Evolutionary conservation across 2,329 filamentous ascomycete genomes (phyloP), one percentile per base, ranked within the genome.

Genomic region (Sporothrix inflata): DNA sequence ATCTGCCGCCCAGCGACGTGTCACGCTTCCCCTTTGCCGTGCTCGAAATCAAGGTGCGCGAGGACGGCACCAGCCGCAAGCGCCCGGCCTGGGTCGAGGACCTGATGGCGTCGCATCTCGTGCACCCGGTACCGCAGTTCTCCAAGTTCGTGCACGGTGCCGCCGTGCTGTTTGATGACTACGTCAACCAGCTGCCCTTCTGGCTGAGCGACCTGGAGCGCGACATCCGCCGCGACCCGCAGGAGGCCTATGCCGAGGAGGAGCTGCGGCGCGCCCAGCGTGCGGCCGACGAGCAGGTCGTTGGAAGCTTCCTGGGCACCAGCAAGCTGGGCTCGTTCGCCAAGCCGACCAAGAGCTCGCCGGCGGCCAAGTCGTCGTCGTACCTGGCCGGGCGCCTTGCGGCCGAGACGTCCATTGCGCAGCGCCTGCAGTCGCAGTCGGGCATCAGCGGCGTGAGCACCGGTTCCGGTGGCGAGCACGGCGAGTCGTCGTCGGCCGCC

Each of bases 61-160:
- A 92, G 73, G 87, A 88, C 74, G 84, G 53, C 27, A 47, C 83
- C 69, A 55, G 55, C 45, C 87, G 89, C 76, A 94, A 93, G 81
- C 89, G 90, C 71, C 91, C 92, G 4, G 88, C 91, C 75, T 99
- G 96, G 96, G 86, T 98, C 45, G 89, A 94, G 76, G 96, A 99
- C 76, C 84, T 99, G 76, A 98, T 97, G 89, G 87, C 89, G 69
- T 98, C 94, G 5, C 95, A 99, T 81, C 87, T 99, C 4, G 92
- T 99, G 75, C 94, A 97, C 79, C 90, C 94, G 61, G 91, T 92
- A 0, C 93, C 94, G 1, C 90, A 92, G 68, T 99, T 99, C 83
- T 98, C 94, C 77, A 99, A 99, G 81, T 99, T 98, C 77, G 92
- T 97, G 2, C 95, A 99, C 78, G 96, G 96, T 74, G 91, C 97